Percentiles rank a stretch among this genome's conserved stretches.
These are phyloP conservation scores for Fusarium hostae DNA, from an alignment of 2,329 filamentous ascomycete species.

Conservation along the genomic window DNA sequence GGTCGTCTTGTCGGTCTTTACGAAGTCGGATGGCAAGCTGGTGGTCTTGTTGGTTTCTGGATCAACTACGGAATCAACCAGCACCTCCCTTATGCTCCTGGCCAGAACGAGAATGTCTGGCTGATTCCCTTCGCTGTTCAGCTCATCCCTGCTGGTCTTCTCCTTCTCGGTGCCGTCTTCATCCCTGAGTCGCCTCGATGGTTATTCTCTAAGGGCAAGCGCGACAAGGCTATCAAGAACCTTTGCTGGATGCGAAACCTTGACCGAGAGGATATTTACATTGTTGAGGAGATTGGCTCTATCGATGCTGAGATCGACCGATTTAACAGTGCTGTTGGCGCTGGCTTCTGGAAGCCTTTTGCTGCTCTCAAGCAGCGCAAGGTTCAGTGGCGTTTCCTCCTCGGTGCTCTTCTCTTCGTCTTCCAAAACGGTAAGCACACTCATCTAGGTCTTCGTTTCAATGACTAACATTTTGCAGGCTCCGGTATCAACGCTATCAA, in stretches of 20 bases:
- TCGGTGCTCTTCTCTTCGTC: constrained; percentile 79
- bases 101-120: constrained; percentile 61
- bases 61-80: constrained; percentile 72
- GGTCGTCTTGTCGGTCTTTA: constrained; percentile 74
- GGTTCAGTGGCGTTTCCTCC: constrained; percentile 76
- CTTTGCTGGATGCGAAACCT: constrained; percentile 75
- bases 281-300: constrained; percentile 76
- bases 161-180: constrained; percentile 68
- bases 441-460: neutral
- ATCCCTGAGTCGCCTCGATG: constrained; percentile 75
- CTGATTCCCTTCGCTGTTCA: constrained; percentile 73
- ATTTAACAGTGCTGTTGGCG: constrained; percentile 70
- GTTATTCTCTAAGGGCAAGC: constrained; percentile 71
- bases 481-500: constrained; percentile 82
- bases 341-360: constrained; percentile 82
- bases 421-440: constrained; percentile 74
- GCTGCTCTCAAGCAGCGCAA: constrained; percentile 63
- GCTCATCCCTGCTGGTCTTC: constrained; percentile 72
- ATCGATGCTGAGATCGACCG: constrained; percentile 77
- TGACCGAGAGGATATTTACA: constrained; percentile 67
- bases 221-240: constrained; percentile 67
- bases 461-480: constrained; percentile 36
- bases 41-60: constrained; percentile 73
- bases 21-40: constrained; percentile 73
- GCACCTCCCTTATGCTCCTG: constrained; percentile 57